These are phyloP conservation scores for Solanum aculeatissimum DNA, from an alignment of 305 asterid species.

Conservation along the genomic window DNA sequence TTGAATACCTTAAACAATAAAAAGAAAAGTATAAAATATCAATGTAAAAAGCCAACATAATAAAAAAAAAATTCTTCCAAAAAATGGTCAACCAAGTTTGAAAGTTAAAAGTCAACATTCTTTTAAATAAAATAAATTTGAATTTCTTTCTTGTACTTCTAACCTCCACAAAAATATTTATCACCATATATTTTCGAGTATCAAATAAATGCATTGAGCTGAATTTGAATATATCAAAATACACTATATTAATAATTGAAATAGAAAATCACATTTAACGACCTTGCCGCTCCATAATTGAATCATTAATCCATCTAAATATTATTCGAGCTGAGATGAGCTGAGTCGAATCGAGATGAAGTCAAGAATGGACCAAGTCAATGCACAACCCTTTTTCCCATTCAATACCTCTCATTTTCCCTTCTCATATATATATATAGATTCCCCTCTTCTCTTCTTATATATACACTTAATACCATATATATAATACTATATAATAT, in stretches of 20 bases:
- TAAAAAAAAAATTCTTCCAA: neutral
- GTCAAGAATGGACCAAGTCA: neutral
- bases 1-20: neutral
- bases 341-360: no score
- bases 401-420: neutral
- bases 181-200: neutral
- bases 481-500: neutral
- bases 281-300: neutral
- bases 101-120: neutral
- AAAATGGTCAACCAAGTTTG: neutral
- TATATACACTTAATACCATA: neutral
- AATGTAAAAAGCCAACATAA: neutral
- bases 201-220: neutral
- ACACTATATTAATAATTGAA: neutral
- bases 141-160: neutral
- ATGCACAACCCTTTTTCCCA: neutral
- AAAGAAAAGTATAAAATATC: neutral
- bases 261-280: neutral
- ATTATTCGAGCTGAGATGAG: neutral
- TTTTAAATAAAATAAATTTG: neutral
- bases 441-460: neutral
- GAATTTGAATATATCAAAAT: neutral
- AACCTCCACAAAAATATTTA: neutral
- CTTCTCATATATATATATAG: neutral
- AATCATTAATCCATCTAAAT: neutral